Base-by-base conservation (phyloP, 2,329 filamentous ascomycete genomes). In the Fusarium sarcochroum region DNA sequence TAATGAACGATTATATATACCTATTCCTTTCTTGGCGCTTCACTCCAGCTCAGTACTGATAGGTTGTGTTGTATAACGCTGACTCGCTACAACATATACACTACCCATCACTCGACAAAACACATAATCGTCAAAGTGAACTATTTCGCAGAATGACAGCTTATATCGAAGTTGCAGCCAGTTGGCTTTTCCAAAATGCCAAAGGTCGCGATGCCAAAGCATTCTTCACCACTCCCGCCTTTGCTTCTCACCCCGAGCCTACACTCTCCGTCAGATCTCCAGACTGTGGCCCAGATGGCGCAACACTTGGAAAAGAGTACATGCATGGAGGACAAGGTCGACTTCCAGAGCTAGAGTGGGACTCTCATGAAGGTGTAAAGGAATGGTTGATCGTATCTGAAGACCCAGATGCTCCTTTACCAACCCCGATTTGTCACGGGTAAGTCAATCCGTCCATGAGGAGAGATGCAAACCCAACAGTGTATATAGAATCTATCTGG, bases 321-420 rank as follows among this genome's bases (percentile, higher is more conserved):
- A 81, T 80, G 25, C 61, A 66, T 46, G 80, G 80, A 20, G 82
- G 79, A 7, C 71, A 67, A 10, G 81, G 79, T 5, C 76, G 69
- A 18, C 78, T 85, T 37, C 83, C 84, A 1, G 75, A 76, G 7
- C 58, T 85, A 23, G 70, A 67, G 38, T 86, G 82, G 83, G 73
- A 78, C 7, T 68, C 71, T 11, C 74, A 78, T 5, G 66, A 73
- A 6, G 73, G 73, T 20, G 77, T 83, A 13, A 77, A 77, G 53
- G 77, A 86, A 69, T 86, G 83, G 77, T 59, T 86, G 18, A 70
- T 86, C 17, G 71, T 85, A 15, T 75, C 73, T 38, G 83, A 85
- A 60, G 82, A 86, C 53, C 82, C 82, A 3, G 83, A 85, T 69
- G 80, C 80, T 17, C 82, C 82, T 18, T 49, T 84, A 30, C 78